Evolutionary conservation across 306 rosid genomes (phyloP), one percentile per base, ranked within the genome.

Genomic region (Vigna hirtella): DNA sequence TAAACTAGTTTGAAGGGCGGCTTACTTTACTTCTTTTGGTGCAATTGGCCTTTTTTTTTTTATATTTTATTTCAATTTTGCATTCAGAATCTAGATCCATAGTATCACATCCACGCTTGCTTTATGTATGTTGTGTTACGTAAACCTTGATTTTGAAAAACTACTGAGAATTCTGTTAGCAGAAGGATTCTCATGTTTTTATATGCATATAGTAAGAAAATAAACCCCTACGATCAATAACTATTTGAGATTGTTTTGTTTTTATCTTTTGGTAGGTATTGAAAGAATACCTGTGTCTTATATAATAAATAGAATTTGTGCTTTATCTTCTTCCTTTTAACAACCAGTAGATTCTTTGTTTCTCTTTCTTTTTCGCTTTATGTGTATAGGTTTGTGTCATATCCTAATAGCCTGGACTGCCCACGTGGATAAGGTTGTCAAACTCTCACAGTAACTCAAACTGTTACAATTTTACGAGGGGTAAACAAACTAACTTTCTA

Each of bases 81-180:
- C 16, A 4, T 24, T 67, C 66, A 15, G 45, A 70, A 62, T 56
- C 50, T 64, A 15, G 79, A 74, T 79, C 57, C 70, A 15, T 38
- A 55, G 50, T 9, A 67, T 50, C 57, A 48, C 68, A 14, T 48
- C 45, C 66, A 16, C 45, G 24, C 48, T 26, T 30, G 68, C 73
- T 52, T 76, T 64, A 17, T 75, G 76, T 45, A 14, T 73, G 20
- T 20, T 20, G 49, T 58, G 47, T 67, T 81, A 18, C 45, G 32
- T 73, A 38, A 65, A 42, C 76, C 72, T 74, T 74, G 72, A 67
- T 55, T 67, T 53, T 57, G 16, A 57, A 66, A 65, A n/a, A 57
- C 75, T 16, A 51, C 66, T 15, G 32, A 18, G 22, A 57, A 66
- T 66, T 38, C 67, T 28, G 14, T 45, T 18, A 57, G 52, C 32